Base-by-base conservation (phyloP, 2,329 filamentous ascomycete genomes). In the Teratosphaeria gauchensis region DNA sequence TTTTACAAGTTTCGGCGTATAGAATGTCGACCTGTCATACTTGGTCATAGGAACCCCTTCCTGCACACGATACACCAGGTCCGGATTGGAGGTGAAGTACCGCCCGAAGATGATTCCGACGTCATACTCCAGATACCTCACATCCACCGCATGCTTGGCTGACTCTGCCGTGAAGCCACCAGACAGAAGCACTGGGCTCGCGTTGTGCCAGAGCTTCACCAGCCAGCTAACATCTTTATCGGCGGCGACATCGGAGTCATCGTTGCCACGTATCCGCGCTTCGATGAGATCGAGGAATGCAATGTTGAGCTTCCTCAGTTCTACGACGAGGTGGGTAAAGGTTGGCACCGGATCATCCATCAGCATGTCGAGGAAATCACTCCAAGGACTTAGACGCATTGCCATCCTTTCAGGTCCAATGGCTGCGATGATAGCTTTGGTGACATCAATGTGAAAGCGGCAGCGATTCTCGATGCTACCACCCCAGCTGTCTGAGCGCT, bases 271-370 rank as follows among this genome's bases (percentile, higher is more conserved):
- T 2, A 84, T 70, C 0, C 82, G 77, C 0, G 82, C 76, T 63
- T 87, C 82, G 5, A 87, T 72, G 0, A 86, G 59, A 65, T 86
- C 83, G 1, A 85, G 69, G 63, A 82, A 87, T 0, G 83, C 78
- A 6, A 88, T 71, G 1, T 78, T 74, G 0, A 84, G 67, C 21
- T 72, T 68, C 46, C 75, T 77, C 4, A 83, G 71, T 52, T 79
- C 74, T 28, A 71, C 62, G 28, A 82, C 76, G 7, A 86, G 66
- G 63, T 87, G 76, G 0, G 72, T 72, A 64, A 87, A 89, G 59
- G 88, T 84, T 0, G 83, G 80, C 5, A 82, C 65, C 0, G 84
- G 84, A 53, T 88, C 77, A 0, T 68, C 61, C 82, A 87, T 86
- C 30, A 63, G 57, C 84, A 88, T 85, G 21, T 78, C 80, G 58